Evolutionary conservation across 1,284 basidiomycete genomes (phyloP), one percentile per base, ranked within the genome.

Genomic region (Ganoderma sp.): DNA sequence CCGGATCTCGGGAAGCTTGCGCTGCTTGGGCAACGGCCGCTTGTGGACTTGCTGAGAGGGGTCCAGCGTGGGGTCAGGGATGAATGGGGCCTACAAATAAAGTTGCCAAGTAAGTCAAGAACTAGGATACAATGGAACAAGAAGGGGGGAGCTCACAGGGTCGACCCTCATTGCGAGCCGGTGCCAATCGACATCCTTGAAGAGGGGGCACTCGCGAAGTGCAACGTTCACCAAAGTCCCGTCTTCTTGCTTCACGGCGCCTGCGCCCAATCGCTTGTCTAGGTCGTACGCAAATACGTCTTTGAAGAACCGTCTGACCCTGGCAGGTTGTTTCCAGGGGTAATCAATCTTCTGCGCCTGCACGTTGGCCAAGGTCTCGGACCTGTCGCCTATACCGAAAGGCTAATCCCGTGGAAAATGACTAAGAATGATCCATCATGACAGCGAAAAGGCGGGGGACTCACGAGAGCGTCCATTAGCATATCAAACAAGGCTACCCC

Each of bases 401-500:
- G 63, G 63, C 63, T 64, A 22, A 41, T 25, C 25, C 25, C 2
- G 41, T 10, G 2, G 50, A n/a, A 19, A 39, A 15, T 22, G 22
- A 25, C n/a, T 42, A 54, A 7, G 14, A 7, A 34, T 39, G 19
- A 25, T 3, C 17, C 15, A 4, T 39, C 17, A 34, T 42, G 48
- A 52, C 10, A 22, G 48, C 45, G 45, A 15, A 15, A 19, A 34
- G 19, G 15, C 3, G 8, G 22, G 22, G 39, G 22, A 79, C 84
- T 70, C 71, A 84, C 87, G 69, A 90, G 75, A 68, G 82, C 81
- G 48, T 86, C 85, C 54, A 89, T 89, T 1, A 89, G 80, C 86
- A 95, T 90, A 71, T 95, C 92, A 73, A 87, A 95, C 68, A 95
- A 80, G 67, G 90, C 87, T 34, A 92, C 84, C 1, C 91, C 94